Evolutionary conservation across 2,329 filamentous ascomycete genomes (phyloP), one percentile per base, ranked within the genome.

Genomic region (Aspergillus ibericus): DNA sequence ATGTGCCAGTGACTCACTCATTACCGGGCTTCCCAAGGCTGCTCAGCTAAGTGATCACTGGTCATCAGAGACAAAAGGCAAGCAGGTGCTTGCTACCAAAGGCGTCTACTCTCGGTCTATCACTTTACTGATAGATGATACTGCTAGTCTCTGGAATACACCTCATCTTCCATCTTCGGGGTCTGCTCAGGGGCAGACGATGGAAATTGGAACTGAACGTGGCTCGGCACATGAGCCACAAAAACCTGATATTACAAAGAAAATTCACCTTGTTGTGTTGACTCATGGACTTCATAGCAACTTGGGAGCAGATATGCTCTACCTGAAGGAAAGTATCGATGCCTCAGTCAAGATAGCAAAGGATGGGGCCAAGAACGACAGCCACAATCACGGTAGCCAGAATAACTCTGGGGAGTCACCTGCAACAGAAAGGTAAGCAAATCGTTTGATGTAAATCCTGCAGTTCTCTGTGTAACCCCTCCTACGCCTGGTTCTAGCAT

Each of bases 231-330:
- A 42, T 32, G 53, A 62, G 38, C 46, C 60, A n/a, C 52, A 56
- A 18, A 62, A 49, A n/a, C 64, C 67, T 5, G 58, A 67, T 13
- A 70, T 54, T 62, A 72, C 58, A 63, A 71, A 75, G 44, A 82
- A 87, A 64, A 82, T 99, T 2, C 95, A 99, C 72, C 80, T 99
- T 42, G 95, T 99, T 22, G 82, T 99, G 34, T 78, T 99, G 51
- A 98, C 95, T 0, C 95, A 99, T 77, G 95, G 95, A 0, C 76
- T 99, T 63, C 95, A 99, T 75, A 96, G 93, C 76, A 99, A 99
- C 73, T 82, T 97, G 12, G 92, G 95, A 5, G 90, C 92, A 20
- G 95, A 99, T 73, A 96, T 99, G 95, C 81, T 99, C 18, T 99
- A 91, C 72, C 78, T 99, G 73, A 99, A 99, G 72, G 95, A 99